A percentile compares a stretch with the other conserved stretches of the same genome.
Evolutionary conservation across 2,329 filamentous ascomycete species (phyloP).

Genomic region (Alternaria triticimaculans): DNA sequence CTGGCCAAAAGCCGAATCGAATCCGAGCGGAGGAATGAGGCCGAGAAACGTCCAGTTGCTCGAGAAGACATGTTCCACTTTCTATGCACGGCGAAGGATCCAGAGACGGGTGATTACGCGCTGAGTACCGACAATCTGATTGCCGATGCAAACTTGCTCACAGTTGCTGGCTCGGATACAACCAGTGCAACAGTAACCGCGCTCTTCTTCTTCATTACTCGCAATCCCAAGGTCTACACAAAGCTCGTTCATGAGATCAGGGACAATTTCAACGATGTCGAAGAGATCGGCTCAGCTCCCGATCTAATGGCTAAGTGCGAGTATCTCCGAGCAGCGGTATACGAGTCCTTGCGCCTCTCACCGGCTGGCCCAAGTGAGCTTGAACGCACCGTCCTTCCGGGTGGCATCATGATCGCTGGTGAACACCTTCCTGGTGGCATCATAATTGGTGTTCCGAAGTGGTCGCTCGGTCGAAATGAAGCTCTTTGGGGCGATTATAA

Average conservation of each 20-base stretch:
- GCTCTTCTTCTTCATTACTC: conserved; percentile 22
- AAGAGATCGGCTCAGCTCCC: conserved; percentile 16
- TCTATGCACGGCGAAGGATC: conserved; percentile 49
- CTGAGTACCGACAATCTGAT: conserved; percentile 47
- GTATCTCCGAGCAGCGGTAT: conserved; percentile 25
- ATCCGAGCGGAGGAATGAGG: neutral
- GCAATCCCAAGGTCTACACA: conserved; percentile 6
- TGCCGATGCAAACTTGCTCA: conserved; percentile 21
- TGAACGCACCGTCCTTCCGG: conserved; percentile 16
- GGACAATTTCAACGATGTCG: conserved; percentile 4
- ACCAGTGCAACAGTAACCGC: conserved; percentile 10
- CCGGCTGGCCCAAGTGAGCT: conserved; percentile 23
- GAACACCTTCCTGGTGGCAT: conserved; percentile 20
- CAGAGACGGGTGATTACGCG: conserved; percentile 43
- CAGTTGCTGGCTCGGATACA: conserved; percentile 24
- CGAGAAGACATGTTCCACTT: conserved; percentile 50
- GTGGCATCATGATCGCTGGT: conserved; percentile 24
- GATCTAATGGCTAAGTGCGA: conserved; percentile 5
- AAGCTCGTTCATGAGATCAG: conserved; percentile 24
- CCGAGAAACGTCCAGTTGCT: conserved; percentile 3
- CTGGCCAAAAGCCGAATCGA: conserved; percentile 4
- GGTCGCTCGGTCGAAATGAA: conserved; percentile 24
- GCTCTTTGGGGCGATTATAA: conserved; percentile 21
- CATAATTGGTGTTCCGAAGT: conserved; percentile 22
- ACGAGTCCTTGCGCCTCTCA: conserved; percentile 23